A percentile compares a stretch with the other conserved stretches of the same genome.
phyloP scores from a whole-genome alignment of 148 eudicot species.

The Spergularia marina region DNA sequence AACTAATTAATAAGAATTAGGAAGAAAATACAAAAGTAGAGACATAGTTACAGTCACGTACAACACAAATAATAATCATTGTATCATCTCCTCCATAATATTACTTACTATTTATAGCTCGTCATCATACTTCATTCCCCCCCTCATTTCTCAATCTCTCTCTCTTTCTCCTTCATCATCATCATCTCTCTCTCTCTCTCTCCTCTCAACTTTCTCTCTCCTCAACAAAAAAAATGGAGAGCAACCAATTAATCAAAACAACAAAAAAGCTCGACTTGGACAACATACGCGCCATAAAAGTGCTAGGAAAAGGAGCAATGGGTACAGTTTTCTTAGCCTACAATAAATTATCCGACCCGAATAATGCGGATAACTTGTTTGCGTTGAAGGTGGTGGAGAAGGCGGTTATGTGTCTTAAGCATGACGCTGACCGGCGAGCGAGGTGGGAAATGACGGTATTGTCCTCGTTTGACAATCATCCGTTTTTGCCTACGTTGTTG shows the following conservation, averaged over 20 bases:
- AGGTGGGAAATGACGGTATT: constrained; percentile 63
- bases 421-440: constrained; percentile 61
- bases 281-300: constrained; percentile 51
- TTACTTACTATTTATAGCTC: constrained; percentile 24
- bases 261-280: constrained; percentile 37
- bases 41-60: not conserved
- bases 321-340: constrained; percentile 84
- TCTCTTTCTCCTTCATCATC: not conserved
- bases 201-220: constrained; percentile 12
- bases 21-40: not conserved
- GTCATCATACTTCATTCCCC: not conserved
- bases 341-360: constrained; percentile 39
- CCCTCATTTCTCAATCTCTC: not conserved
- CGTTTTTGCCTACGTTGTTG: constrained; percentile 64
- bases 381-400: constrained; percentile 68
- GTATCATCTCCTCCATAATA: not conserved
- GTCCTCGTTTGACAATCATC: constrained; percentile 41
- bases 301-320: constrained; percentile 93
- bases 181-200: constrained; percentile 4
- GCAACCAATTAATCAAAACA: constrained; percentile 7
- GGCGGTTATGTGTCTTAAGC: constrained; percentile 29
- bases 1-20: not conserved
- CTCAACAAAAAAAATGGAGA: not conserved
- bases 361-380: constrained; percentile 38
- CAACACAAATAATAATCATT: not conserved